Base-by-base conservation (phyloP, 2,329 filamentous ascomycete species). In the Ophiostoma himal-ulmi region DNA sequence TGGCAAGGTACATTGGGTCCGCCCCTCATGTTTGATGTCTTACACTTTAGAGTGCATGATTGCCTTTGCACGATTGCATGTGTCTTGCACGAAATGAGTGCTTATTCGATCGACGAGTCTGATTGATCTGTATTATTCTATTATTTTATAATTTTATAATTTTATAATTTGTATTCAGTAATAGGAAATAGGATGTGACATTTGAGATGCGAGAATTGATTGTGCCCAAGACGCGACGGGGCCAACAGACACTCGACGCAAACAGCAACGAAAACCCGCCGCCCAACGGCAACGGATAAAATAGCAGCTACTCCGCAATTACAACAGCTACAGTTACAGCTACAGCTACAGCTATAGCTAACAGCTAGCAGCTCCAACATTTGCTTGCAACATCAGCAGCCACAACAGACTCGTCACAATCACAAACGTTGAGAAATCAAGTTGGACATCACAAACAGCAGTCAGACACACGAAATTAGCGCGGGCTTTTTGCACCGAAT, bases 221-320 rank as follows among this genome's bases (percentile, higher is more conserved):
- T 30, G 30, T 30, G 30, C 30, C 30, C 30, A 30, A 57, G 52
- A 57, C n/a, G 52, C 52, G 52, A 26, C 22, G 48, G 48, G 20
- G 48, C 57, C 57, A 62, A 62, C 57, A 62, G 26, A 62, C 54
- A 60, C 57, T 62, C 4, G 57, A 34, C 26, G 54, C 54, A 62
- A 62, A 34, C 57, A 62, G 57, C 5, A 62, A 62, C 2, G 36
- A 62, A 20, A 17, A 26, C 22, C 57, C 54, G 54, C 26, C 11
- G 6, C 7, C 48, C 6, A 54, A 54, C 20, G 20, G 52, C 52
- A 20, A 20, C 44, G 1, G 7, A 7, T 5, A 48, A 48, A 14
- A 17, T 14, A 62, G 34, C 52, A 57, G 22, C n/a, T 26, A 26
- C 10, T 44, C 39, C 11, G 48, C 20, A 17, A 54, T 14, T 6